phyloP scores from a whole-genome alignment of 2,329 filamentous ascomycete species.

The Colletotrichum noveboracense region DNA sequence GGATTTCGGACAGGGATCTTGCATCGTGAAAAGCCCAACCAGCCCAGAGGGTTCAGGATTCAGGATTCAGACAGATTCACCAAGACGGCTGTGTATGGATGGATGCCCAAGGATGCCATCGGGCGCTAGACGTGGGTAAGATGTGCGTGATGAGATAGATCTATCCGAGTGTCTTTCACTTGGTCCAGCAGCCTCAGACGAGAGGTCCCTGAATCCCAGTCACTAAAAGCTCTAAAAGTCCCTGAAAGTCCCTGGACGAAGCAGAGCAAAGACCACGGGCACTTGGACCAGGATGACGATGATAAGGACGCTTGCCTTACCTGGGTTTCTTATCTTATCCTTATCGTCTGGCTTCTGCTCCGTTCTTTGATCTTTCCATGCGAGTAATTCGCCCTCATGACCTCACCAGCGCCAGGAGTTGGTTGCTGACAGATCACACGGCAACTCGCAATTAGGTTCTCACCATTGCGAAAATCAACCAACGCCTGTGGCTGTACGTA shows the following conservation, averaged over 20 bases:
- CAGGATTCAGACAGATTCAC: not conserved
- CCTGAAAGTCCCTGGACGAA: not conserved
- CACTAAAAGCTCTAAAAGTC: not conserved
- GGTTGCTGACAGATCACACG: not conserved
- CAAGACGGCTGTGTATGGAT: not conserved
- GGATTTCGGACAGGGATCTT: not conserved
- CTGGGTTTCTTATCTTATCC: not conserved
- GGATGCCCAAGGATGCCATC: not conserved
- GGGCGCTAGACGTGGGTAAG: conserved; percentile 2
- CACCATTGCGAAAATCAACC: not conserved
- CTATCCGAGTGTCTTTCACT: not conserved
- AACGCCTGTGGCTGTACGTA: not conserved
- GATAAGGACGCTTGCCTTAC: not conserved
- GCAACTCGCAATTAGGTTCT: not conserved
- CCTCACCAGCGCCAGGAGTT: not conserved
- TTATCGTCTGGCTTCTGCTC: not conserved
- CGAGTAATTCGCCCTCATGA: not conserved
- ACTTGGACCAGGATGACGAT: not conserved
- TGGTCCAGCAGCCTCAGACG: not conserved
- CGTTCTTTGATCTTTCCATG: not conserved
- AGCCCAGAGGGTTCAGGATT: not conserved
- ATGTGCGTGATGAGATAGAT: conserved; percentile 3
- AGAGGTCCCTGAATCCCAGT: not conserved
- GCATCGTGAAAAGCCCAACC: not conserved
- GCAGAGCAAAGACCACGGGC: not conserved